Percentiles rank a stretch among this genome's conserved stretches.
phyloP scores from a whole-genome alignment of 176 grass and related monocot species.

The Oryza glaberrima region DNA sequence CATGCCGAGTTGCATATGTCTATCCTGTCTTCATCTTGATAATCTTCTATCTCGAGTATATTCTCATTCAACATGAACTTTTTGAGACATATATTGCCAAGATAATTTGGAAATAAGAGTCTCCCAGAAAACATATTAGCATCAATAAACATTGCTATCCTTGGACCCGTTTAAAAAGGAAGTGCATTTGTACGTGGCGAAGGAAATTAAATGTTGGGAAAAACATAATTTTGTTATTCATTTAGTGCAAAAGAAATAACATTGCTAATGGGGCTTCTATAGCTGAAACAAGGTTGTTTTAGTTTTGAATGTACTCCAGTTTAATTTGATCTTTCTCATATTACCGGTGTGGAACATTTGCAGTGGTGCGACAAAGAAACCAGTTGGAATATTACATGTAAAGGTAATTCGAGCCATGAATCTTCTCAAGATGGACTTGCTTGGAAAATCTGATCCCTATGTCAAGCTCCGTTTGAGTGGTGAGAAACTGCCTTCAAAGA shows the following conservation, averaged over 20 bases:
- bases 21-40: background rate
- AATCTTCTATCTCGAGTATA: constrained; percentile 10
- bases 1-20: background rate
- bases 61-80: background rate
- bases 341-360: constrained; percentile 40
- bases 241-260: background rate
- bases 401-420: constrained; percentile 81
- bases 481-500: constrained; percentile 77
- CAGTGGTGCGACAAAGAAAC: constrained; percentile 86
- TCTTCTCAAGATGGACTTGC: constrained; percentile 96
- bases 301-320: background rate
- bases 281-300: background rate
- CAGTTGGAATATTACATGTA: constrained; percentile 85
- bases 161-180: background rate
- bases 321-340: background rate
- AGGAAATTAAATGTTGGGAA: background rate
- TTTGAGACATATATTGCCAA: background rate
- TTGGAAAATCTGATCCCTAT: constrained; percentile 98
- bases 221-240: background rate
- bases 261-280: background rate
- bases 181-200: background rate
- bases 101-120: background rate
- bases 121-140: background rate
- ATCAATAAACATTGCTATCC: background rate
- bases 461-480: constrained; percentile 90